Percentiles rank a stretch among this genome's conserved stretches.
These are phyloP conservation scores for Macrophomina pseudophaseolina DNA, from an alignment of 2,329 filamentous ascomycete species.

Conservation along the genomic window DNA sequence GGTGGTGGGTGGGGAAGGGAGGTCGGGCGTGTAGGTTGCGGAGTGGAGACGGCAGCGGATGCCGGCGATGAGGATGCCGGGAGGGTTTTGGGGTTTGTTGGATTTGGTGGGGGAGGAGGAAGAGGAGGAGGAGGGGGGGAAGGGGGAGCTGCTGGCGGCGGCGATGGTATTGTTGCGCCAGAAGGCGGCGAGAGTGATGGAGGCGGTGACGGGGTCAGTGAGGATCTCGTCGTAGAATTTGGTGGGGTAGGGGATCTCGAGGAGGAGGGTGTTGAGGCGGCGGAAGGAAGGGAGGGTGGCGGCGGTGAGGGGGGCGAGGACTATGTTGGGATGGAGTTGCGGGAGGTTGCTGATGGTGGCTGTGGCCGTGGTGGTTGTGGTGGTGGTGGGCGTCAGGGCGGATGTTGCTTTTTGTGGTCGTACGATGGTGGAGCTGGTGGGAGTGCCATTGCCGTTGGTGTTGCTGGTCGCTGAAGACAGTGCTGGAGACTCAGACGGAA, in stretches of 20 bases:
- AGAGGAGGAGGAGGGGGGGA: too few relatives aligned
- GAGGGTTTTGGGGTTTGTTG: slow-evolving; percentile 32
- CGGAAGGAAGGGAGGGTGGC: slow-evolving; percentile 61
- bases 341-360: slow-evolving; percentile 31
- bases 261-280: slow-evolving; percentile 61
- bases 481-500: not conserved
- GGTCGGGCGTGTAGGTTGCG: slow-evolving; percentile 25
- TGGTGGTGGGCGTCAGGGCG: slow-evolving; percentile 23
- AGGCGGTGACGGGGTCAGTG: slow-evolving; percentile 57
- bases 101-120: slow-evolving; percentile 19
- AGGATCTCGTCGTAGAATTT: slow-evolving; percentile 66
- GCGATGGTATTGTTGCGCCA: slow-evolving; percentile 52
- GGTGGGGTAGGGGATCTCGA: slow-evolving; percentile 66
- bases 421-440: too few relatives aligned
- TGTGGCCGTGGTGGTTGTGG: not conserved
- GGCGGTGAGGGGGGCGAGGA: slow-evolving; percentile 58
- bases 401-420: not conserved
- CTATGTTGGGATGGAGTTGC: slow-evolving; percentile 55
- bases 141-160: not conserved
- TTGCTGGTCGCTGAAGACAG: not conserved
- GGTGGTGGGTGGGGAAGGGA: slow-evolving; percentile 15
- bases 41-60: slow-evolving; percentile 54
- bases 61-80: slow-evolving; percentile 47
- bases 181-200: slow-evolving; percentile 64
- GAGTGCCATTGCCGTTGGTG: slow-evolving; percentile 17